phyloP scores from a whole-genome alignment of 1,139 yeast genomes.

The Candida labiduridarum region DNA sequence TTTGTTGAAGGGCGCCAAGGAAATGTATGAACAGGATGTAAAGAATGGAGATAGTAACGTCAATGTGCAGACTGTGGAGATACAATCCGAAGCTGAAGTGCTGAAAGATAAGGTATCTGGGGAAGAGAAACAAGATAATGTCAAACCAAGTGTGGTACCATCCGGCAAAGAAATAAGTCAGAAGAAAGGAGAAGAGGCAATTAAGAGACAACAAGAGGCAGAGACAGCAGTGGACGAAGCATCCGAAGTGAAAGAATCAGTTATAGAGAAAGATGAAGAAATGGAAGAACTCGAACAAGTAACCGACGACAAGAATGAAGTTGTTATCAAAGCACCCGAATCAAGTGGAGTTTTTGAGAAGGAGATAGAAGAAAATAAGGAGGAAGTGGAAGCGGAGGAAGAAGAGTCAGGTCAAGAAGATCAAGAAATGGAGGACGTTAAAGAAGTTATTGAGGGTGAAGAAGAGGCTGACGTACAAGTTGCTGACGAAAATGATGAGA shows the following conservation, averaged over 20 bases:
- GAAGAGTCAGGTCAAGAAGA: neutral
- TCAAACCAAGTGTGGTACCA: too few relatives aligned
- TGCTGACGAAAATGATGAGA: constrained; percentile 11
- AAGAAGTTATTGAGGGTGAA: constrained; percentile 5
- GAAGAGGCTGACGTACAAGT: constrained; percentile 7
- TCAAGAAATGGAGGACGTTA: constrained; percentile 6
- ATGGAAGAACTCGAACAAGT: neutral
- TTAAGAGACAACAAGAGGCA: too few relatives aligned
- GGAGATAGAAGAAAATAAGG: neutral
- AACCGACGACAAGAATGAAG: neutral
- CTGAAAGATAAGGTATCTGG: neutral
- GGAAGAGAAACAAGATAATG: too few relatives aligned
- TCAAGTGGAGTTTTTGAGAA: neutral
- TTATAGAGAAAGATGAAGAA: constrained; percentile 1
- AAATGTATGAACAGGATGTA: constrained; percentile 18
- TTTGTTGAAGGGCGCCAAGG: constrained; percentile 32
- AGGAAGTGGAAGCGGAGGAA: constrained; percentile 1
- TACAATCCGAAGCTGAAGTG: neutral
- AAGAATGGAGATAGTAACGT: constrained; percentile 3
- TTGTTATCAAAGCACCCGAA: neutral
- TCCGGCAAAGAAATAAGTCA: too few relatives aligned
- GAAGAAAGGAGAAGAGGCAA: too few relatives aligned
- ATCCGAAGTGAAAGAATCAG: neutral
- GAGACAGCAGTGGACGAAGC: neutral
- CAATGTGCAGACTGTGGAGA: neutral